Conservation (phyloP, 2,329 filamentous ascomycete species). For the Talaromyces piceae region DNA sequence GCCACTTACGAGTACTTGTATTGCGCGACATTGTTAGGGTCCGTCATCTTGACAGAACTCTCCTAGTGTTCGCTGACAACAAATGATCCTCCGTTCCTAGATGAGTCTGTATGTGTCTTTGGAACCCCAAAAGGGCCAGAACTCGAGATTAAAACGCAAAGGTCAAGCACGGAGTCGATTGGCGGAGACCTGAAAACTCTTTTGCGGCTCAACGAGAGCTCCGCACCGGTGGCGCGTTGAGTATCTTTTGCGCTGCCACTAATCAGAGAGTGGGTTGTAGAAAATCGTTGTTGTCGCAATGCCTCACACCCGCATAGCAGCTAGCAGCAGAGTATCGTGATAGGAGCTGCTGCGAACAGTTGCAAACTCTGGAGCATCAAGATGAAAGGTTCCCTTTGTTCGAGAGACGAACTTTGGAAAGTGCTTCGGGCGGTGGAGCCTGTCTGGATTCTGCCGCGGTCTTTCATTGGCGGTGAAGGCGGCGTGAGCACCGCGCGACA, state of each 20-base stretch:
- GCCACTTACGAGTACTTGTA: conserved; percentile 78
- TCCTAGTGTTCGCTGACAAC: not conserved
- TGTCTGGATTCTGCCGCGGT: not conserved
- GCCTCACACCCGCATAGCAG: not conserved
- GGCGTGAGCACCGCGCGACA: conserved; percentile 7
- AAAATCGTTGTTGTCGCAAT: not conserved
- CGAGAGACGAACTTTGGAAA: conserved; percentile 3
- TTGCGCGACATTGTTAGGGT: conserved; percentile 72
- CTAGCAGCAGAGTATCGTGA: not conserved
- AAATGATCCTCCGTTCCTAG: not conserved
- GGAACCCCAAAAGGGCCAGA: not conserved
- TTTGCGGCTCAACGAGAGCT: conserved; percentile 10
- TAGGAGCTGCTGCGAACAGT: not conserved
- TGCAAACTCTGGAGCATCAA: conserved; percentile 1
- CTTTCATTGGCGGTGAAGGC: conserved; percentile 5
- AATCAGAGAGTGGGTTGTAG: not conserved
- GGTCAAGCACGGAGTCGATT: not conserved
- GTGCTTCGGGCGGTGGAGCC: conserved; percentile 7
- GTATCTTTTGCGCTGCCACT: conserved; percentile 5
- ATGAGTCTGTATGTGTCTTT: not conserved
- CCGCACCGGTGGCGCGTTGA: conserved; percentile 11
- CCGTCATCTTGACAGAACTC: conserved; percentile 52
- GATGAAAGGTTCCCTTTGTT: conserved; percentile 1
- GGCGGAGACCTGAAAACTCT: conserved; percentile 5
- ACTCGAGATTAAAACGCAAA: not conserved